Evolutionary conservation across 176 grass and related monocot genomes (phyloP).

Genomic region (Puya raimondii): DNA sequence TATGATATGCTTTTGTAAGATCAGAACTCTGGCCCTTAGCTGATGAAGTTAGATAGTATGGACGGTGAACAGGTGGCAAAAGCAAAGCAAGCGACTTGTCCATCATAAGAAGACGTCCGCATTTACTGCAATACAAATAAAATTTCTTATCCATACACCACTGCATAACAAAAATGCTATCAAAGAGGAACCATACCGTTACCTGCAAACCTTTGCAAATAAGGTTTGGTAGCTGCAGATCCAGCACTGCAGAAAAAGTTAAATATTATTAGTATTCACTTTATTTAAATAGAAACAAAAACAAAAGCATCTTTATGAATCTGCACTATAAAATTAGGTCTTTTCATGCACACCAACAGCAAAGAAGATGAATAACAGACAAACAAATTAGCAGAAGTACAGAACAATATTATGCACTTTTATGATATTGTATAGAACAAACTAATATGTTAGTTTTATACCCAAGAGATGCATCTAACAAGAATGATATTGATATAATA

Average conservation of each 20-base stretch:
- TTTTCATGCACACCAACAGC: neutral
- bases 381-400: neutral
- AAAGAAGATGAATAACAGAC: neutral
- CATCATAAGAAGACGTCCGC: conserved; percentile 50
- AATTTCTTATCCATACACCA: conserved; percentile 11
- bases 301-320: neutral
- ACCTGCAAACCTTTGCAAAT: conserved; percentile 86
- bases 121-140: conserved; percentile 66
- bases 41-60: conserved; percentile 39
- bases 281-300: neutral
- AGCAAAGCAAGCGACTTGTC: conserved; percentile 80
- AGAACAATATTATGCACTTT: neutral
- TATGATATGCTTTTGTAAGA: conserved; percentile 71
- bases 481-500: neutral
- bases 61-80: conserved; percentile 71
- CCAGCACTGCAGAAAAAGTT: conserved; percentile 53
- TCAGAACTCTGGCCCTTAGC: conserved; percentile 35
- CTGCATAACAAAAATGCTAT: neutral
- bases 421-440: neutral
- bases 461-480: neutral
- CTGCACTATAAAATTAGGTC: neutral
- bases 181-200: conserved; percentile 14
- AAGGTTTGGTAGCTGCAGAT: conserved; percentile 70
- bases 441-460: neutral
- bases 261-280: conserved; percentile 22